Base-by-base conservation (phyloP, 1,284 basidiomycete genomes). In the Spongiforma sp. region DNA sequence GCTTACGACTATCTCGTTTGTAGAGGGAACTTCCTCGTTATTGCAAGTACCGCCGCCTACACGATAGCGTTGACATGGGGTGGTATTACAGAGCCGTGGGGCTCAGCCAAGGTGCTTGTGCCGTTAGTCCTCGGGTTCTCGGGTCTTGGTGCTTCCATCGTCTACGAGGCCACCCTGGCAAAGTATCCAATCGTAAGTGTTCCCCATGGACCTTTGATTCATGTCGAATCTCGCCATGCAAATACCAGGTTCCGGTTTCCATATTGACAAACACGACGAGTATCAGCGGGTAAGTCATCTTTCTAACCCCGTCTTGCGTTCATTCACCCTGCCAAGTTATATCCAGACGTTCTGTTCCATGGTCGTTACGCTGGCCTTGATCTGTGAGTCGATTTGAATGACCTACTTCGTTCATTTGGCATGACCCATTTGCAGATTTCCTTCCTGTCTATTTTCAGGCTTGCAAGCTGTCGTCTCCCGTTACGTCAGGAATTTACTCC, bases 121-220 rank as follows among this genome's bases (percentile, higher is more conserved):
- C 83, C 83, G 0, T 72, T 86, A 1, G 71, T 81, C 43, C 50
- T 83, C 8, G 83, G 83, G 0, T 52, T 82, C 7, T 50, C 74
- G 1, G 71, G 78, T 1, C 62, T 84, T 11, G 58, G 50, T 0
- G 34, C 24, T 24, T 70, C 71, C 37, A 24, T 69, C 4, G 32
- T 14, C 28, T 65, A 70, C 28, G 68, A 69, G 26, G 57, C 59
- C 2, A 64, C 32, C 1, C n/a, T 71, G n/a, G 69, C 62, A 36
- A 28, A 21, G 4, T 48, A 70, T 7, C 69, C 68, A 1, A 39
- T 71, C 8, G 68, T 71, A 60, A 12, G 67, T 15, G 4, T 8
- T 33, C 7, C 28, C 39, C 30, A 43, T 43, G 41, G 41, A 43
- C 9, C 41, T n/a, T 19, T 19, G 6, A 11, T 12, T 24, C 2